Evolutionary conservation across 176 grass and related monocot genomes (phyloP).

Genomic region (Avena eriantha): DNA sequence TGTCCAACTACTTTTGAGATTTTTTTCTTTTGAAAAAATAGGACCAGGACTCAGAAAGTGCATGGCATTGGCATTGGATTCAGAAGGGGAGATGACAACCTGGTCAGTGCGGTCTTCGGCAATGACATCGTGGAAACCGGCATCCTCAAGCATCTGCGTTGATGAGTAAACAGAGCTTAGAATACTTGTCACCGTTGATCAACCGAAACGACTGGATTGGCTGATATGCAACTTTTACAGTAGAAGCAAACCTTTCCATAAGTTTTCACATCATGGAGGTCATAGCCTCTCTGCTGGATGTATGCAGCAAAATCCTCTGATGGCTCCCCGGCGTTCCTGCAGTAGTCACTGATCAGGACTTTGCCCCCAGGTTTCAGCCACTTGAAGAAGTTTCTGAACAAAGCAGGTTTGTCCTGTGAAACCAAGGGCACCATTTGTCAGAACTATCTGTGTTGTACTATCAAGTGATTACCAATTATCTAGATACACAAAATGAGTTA

Average conservation of each 20-base stretch:
- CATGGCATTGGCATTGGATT: background rate
- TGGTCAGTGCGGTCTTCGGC: conserved; percentile 90
- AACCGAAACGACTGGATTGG: background rate
- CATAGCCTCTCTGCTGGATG: conserved; percentile 87
- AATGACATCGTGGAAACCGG: conserved; percentile 73
- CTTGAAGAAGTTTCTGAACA: conserved; percentile 91
- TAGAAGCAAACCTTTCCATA: conserved; percentile 77
- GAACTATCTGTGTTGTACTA: conserved; percentile 22
- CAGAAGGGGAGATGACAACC: conserved; percentile 45
- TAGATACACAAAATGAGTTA: background rate
- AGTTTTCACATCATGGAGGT: conserved; percentile 90
- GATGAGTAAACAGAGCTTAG: conserved; percentile 18
- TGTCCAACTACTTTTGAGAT: background rate
- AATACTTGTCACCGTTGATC: background rate
- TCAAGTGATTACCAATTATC: background rate
- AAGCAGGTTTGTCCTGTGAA: conserved; percentile 79
- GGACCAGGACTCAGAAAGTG: background rate
- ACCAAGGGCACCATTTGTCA: conserved; percentile 3
- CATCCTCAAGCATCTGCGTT: conserved; percentile 80
- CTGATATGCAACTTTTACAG: background rate
- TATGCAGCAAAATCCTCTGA: conserved; percentile 83
- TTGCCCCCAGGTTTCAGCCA: conserved; percentile 96
- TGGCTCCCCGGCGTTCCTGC: conserved; percentile 72
- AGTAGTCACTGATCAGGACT: conserved; percentile 95
- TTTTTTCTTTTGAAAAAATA: background rate